These are phyloP conservation scores for Fusarium sterilihyphosum DNA, from an alignment of 2,329 filamentous ascomycete species.

Conservation along the genomic window DNA sequence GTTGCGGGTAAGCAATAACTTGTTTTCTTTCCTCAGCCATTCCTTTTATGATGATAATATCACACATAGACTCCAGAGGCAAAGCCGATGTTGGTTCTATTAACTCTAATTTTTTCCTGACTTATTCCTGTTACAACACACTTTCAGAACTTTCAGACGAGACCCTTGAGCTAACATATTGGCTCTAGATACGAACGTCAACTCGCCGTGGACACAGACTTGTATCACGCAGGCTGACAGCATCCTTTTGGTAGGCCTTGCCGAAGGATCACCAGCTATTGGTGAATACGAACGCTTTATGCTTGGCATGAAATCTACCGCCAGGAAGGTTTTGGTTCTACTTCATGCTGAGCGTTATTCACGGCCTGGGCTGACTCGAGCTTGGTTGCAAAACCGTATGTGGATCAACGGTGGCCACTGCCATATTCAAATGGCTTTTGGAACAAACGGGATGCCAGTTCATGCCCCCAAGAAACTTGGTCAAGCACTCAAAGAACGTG, in stretches of 20 bases:
- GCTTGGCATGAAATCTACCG: conserved; percentile 96
- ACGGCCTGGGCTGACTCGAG: conserved; percentile 81
- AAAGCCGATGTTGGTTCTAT: conserved; percentile 64
- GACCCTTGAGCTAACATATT: conserved; percentile 42
- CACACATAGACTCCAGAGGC: conserved; percentile 57
- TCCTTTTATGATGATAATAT: conserved; percentile 61
- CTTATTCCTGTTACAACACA: neutral
- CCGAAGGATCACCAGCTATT: conserved; percentile 87
- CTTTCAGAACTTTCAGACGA: conserved; percentile 5
- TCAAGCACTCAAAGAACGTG: conserved; percentile 86
- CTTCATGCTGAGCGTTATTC: conserved; percentile 91
- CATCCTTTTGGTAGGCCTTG: conserved; percentile 90
- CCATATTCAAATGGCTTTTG: conserved; percentile 95
- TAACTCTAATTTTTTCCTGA: conserved; percentile 78
- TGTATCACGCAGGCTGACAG: conserved; percentile 98
- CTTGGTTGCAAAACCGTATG: conserved; percentile 90
- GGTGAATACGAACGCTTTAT: conserved; percentile 98
- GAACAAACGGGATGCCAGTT: conserved; percentile 77
- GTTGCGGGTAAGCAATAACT: conserved; percentile 73
- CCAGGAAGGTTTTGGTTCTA: conserved; percentile 89
- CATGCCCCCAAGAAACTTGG: conserved; percentile 83
- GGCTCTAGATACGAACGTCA: conserved; percentile 87
- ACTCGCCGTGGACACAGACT: conserved; percentile 97
- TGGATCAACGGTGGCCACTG: conserved; percentile 99
- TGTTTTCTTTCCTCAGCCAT: conserved; percentile 2